Conservation (phyloP, 768 basidiomycete genomes). For the Podaxis rugospora region DNA sequence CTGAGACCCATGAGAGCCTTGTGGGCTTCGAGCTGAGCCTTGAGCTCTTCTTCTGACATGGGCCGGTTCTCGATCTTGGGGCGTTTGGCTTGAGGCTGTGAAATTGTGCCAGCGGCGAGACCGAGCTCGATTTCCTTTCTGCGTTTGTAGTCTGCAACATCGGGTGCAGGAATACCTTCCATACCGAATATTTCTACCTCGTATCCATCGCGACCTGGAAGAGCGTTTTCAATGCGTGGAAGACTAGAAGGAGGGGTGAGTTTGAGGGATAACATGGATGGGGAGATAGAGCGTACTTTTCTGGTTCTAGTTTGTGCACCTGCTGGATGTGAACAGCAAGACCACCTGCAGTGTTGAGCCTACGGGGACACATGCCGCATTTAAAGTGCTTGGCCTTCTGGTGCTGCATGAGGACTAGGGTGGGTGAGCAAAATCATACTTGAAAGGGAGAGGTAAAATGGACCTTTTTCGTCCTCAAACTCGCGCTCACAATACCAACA, state of each 20-base stretch:
- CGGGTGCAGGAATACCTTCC: constrained; percentile 95
- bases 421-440: not conserved
- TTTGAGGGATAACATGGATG: not conserved
- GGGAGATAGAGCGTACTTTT: constrained; percentile 51
- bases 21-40: constrained; percentile 83
- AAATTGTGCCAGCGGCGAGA: constrained; percentile 74
- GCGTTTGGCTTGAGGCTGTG: constrained; percentile 76
- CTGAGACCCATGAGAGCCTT: constrained; percentile 80
- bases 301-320: constrained; percentile 98
- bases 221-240: constrained; percentile 92
- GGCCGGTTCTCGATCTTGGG: constrained; percentile 76
- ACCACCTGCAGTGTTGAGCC: constrained; percentile 96
- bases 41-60: constrained; percentile 79
- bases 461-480: constrained; percentile 99
- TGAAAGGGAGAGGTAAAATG: constrained; percentile 17
- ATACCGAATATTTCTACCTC: constrained; percentile 99
- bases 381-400: constrained; percentile 99
- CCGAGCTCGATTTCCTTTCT: constrained; percentile 94
- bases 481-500: constrained; percentile 99
- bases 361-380: constrained; percentile 91
- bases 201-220: constrained; percentile 95
- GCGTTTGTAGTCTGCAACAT: constrained; percentile 93
- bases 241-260: constrained; percentile 35
- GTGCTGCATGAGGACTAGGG: constrained; percentile 92
- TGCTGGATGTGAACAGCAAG: constrained; percentile 97